phyloP scores from a whole-genome alignment of 2,329 filamentous ascomycete genomes.

The Pseudogymnoascus pannorum region DNA sequence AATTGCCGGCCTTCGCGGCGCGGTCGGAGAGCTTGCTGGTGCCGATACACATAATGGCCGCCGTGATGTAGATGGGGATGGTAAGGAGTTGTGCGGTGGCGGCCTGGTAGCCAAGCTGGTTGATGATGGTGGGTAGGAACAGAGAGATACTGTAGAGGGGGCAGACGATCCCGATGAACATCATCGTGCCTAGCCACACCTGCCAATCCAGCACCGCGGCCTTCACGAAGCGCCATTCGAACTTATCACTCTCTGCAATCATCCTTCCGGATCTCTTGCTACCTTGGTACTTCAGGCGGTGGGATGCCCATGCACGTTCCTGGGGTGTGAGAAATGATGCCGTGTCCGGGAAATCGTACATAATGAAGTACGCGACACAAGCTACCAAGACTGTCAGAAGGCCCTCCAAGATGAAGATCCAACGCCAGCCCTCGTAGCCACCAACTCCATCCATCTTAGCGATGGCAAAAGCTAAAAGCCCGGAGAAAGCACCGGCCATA shows the following conservation, averaged over 20 bases:
- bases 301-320: constrained; percentile 27
- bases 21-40: constrained; percentile 50
- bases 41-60: constrained; percentile 50
- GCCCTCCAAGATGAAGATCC: constrained; percentile 45
- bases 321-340: constrained; percentile 35
- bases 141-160: constrained; percentile 39
- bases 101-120: constrained; percentile 47
- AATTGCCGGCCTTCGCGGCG: constrained; percentile 34
- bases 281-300: constrained; percentile 22
- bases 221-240: constrained; percentile 31
- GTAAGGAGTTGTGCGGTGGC: constrained; percentile 40
- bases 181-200: constrained; percentile 32
- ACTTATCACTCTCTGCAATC: constrained; percentile 24
- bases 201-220: constrained; percentile 41
- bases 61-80: constrained; percentile 52
- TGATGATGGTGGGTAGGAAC: constrained; percentile 37
- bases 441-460: constrained; percentile 39
- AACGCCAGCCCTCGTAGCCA: constrained; percentile 39
- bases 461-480: constrained; percentile 38
- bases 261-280: constrained; percentile 16
- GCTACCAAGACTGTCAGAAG: constrained; percentile 34
- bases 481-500: constrained; percentile 38
- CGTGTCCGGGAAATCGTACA: constrained; percentile 39
- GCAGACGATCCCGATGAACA: constrained; percentile 54
- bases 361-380: constrained; percentile 35